Conservation (phyloP, 2,329 filamentous ascomycete genomes). For the Dothidotthia symphoricarpi region DNA sequence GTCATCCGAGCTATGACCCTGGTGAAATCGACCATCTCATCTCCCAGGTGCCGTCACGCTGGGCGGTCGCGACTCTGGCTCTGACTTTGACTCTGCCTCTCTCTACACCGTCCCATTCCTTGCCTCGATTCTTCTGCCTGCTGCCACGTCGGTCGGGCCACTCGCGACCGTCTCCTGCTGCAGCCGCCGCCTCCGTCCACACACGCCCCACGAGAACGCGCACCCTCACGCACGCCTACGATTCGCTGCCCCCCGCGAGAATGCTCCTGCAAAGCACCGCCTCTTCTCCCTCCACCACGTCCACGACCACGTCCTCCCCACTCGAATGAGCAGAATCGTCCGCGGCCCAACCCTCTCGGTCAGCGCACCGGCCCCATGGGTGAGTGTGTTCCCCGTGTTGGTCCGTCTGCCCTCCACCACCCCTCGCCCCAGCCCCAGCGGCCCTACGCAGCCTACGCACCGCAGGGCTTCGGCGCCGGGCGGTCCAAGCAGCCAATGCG, state of each 20-base stretch:
- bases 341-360: conserved; percentile 6
- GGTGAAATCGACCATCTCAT: no score
- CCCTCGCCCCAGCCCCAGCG: conserved; percentile 30
- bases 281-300: conserved; percentile 8
- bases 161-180: no score
- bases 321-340: conserved; percentile 30
- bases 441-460: conserved; percentile 14
- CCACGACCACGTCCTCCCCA: conserved; percentile 20
- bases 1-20: no score
- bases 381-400: conserved; percentile 23
- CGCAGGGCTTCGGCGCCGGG: conserved; percentile 23
- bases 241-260: conserved; percentile 24
- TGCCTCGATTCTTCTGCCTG: no score
- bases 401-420: conserved; percentile 7
- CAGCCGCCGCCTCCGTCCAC: no score
- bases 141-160: no score
- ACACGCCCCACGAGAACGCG: neutral
- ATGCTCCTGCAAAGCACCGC: conserved; percentile 25
- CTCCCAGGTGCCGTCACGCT: no score
- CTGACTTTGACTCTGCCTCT: no score
- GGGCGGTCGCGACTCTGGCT: no score
- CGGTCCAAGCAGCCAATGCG: conserved; percentile 26
- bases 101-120: no score
- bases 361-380: conserved; percentile 26
- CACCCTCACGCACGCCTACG: neutral